Evolutionary conservation across 1,284 basidiomycete species (phyloP).

Genomic region (Kalmanozyma brasiliensis): DNA sequence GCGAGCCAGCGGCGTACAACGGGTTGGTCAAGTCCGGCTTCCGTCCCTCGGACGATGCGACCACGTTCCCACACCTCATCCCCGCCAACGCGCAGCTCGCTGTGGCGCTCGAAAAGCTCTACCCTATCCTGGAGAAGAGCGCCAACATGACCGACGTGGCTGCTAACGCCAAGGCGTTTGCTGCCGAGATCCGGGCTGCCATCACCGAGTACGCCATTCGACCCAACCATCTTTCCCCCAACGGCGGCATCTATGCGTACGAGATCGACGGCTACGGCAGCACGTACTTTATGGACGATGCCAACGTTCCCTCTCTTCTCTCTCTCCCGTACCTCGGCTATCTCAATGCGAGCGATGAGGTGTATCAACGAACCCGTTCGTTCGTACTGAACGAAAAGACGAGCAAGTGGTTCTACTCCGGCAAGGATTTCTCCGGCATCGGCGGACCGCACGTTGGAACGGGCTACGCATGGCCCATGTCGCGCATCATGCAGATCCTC

Average conservation of each 20-base stretch:
- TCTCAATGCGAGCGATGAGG: conserved; percentile 20
- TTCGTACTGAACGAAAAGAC: conserved; percentile 38
- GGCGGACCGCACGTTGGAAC: conserved; percentile 57
- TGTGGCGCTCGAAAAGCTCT: conserved; percentile 37
- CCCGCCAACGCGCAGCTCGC: conserved; percentile 53
- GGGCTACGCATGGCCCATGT: conserved; percentile 61
- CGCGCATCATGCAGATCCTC: conserved; percentile 49
- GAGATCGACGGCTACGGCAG: conserved; percentile 61
- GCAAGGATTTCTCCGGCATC: conserved; percentile 42
- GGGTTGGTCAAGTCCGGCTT: conserved; percentile 58
- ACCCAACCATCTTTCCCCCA: conserved; percentile 14
- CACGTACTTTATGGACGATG: conserved; percentile 58
- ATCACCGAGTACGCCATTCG: conserved; percentile 34
- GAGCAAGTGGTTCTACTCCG: conserved; percentile 58
- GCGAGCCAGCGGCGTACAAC: conserved; percentile 38
- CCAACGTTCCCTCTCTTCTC: conserved; percentile 58
- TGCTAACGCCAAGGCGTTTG: conserved; percentile 21
- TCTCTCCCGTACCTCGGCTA: conserved; percentile 59
- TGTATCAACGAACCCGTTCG: conserved; percentile 50
- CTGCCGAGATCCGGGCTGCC: conserved; percentile 30
- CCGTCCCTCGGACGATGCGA: conserved; percentile 56
- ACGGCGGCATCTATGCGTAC: conserved; percentile 52
- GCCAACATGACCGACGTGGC: conserved; percentile 26
- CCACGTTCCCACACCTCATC: conserved; percentile 52
- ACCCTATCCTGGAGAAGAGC: conserved; percentile 13